A percentile compares a stretch with the other conserved stretches of the same genome.
Conservation (phyloP, 495 filamentous ascomycete genomes). For the Pseudomonodictys pantanalensis region DNA sequence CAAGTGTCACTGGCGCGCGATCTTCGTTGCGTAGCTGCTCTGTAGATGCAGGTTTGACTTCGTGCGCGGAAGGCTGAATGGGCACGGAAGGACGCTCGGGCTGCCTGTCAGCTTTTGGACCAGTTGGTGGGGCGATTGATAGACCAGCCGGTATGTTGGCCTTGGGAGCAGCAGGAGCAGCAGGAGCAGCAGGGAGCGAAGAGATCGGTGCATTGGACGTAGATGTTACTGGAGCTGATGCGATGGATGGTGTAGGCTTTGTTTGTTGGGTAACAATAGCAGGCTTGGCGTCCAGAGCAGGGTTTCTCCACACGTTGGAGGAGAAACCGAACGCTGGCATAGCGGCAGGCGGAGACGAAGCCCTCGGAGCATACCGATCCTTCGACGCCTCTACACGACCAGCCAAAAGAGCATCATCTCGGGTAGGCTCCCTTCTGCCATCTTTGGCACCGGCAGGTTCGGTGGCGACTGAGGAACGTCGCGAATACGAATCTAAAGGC, state of each 20-base stretch:
- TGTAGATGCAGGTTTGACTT: neutral
- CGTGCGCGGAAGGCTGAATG: slow-evolving; percentile 9
- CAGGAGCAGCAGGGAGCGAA: neutral
- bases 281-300: slow-evolving; percentile 39
- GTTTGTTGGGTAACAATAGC: slow-evolving; percentile 2
- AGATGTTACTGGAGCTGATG: slow-evolving; percentile 5
- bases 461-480: slow-evolving; percentile 28
- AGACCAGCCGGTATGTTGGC: slow-evolving; percentile 12
- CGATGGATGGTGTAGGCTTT: neutral
- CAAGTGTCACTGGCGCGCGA: slow-evolving; percentile 4
- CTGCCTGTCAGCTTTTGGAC: slow-evolving; percentile 37
- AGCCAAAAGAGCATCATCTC: slow-evolving; percentile 39
- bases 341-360: slow-evolving; percentile 68
- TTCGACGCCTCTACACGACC: slow-evolving; percentile 45
- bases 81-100: slow-evolving; percentile 15
- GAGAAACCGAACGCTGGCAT: slow-evolving; percentile 57
- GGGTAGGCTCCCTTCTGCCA: slow-evolving; percentile 45
- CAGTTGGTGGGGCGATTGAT: slow-evolving; percentile 33
- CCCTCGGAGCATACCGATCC: slow-evolving; percentile 41
- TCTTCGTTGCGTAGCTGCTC: slow-evolving; percentile 17
- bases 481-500: slow-evolving; percentile 21
- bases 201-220: neutral
- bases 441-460: slow-evolving; percentile 36
- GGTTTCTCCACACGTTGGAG: slow-evolving; percentile 39
- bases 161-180: slow-evolving; percentile 10